Base-by-base conservation (phyloP, 345 rosid species). In the Salix dunnii region DNA sequence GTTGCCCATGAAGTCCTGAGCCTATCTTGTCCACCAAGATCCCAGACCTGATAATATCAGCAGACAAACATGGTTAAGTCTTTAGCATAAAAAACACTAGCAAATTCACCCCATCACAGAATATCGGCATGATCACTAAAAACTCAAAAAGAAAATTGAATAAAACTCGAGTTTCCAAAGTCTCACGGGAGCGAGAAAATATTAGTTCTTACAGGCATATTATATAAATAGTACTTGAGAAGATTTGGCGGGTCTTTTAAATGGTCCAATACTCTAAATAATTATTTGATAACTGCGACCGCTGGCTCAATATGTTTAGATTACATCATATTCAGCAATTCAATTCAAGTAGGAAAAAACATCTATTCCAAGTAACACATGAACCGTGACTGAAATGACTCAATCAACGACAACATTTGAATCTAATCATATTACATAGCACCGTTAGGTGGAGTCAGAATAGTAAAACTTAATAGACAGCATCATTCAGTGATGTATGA, bases 11-110 rank as follows among this genome's bases (percentile, higher is more conserved):
- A 96, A 63, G 95, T 89, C 76, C 99, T 84, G 25, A 96, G 88
- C 74, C 98, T 86, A 20, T 94, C 98, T 88, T 96, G 99, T 58
- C 99, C 99, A 1, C 99, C 98, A 46, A 96, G 92, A 82, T 96
- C 98, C 98, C 97, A 96, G 3, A 90, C 98, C 97, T 93, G 86
- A 27, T 67, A 30, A 51, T 7, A 49, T 33, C 30, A 72, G n/a
- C 23, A 48, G 53, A 48, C 20, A 63, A 7, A 7, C 69, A 62
- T 33, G 53, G 38, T 48, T 11, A 48, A 6, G 25, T 64, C 23
- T 28, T 28, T 18, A 30, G 43, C 13, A n/a, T 9, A 49, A 35
- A n/a, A 48, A 35, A 18, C 25, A 46, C 3, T 6, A 12, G 42
- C 17, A 67, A 43, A 4, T 8, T n/a, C 33, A 4, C 30, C 35